A percentile compares a stretch with the other conserved stretches of the same genome.
Conservation (phyloP, 2,329 filamentous ascomycete species). For the Pseudogymnoascus destructans region DNA sequence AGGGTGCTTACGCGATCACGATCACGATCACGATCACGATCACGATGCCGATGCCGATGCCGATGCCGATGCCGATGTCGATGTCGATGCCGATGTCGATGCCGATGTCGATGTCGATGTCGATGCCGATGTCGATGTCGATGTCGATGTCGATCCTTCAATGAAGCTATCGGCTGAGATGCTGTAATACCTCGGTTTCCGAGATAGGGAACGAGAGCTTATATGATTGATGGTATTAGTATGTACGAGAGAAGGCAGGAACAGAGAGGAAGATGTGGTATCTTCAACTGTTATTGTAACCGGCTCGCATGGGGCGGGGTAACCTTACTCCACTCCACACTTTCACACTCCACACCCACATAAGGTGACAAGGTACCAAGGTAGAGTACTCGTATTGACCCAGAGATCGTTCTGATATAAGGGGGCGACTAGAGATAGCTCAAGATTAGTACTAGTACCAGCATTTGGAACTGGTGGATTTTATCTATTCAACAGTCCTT, state of each 20-base stretch:
- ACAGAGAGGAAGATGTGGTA: background rate
- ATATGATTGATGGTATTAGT: background rate
- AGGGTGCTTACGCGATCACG: background rate
- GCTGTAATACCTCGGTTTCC: background rate
- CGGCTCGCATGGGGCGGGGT: background rate
- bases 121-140: too few species aligned
- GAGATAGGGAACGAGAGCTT: background rate
- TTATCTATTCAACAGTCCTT: background rate
- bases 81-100: too few species aligned
- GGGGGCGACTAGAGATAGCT: too few species aligned
- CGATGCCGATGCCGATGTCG: too few species aligned
- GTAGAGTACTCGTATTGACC: background rate
- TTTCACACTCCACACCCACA: background rate
- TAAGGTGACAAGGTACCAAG: constrained; percentile 6
- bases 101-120: too few species aligned
- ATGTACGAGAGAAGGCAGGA: constrained; percentile 6
- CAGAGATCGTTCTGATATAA: background rate
- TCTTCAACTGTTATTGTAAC: background rate
- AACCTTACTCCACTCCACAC: background rate
- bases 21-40: too few species aligned
- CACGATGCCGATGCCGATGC: too few species aligned
- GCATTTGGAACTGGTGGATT: too few species aligned
- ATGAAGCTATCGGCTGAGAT: background rate
- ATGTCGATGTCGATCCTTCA: constrained; percentile 3
- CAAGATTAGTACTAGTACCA: too few species aligned